These are phyloP conservation scores for Phialemonium atrogriseum DNA, from an alignment of 2,329 filamentous ascomycete genomes.

Conservation along the genomic window DNA sequence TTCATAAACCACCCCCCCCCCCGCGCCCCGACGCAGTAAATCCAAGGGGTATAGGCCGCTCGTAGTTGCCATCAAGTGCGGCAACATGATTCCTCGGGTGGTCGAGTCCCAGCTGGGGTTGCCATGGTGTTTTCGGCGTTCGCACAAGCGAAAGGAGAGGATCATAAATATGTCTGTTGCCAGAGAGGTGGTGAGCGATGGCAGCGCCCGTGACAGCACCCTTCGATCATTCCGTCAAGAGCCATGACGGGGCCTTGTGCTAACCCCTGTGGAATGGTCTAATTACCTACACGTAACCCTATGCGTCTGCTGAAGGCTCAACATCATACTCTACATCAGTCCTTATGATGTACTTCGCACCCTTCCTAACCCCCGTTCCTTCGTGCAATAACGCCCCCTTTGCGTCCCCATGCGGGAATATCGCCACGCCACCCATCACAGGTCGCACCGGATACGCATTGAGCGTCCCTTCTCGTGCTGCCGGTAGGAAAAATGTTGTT, in stretches of 20 bases:
- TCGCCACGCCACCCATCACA: conserved; percentile 58
- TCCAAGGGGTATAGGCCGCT: conserved; percentile 2
- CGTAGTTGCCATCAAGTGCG: conserved; percentile 1
- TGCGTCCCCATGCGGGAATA: conserved; percentile 64
- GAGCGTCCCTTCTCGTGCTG: conserved; percentile 52
- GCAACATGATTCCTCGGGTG: too few relatives aligned
- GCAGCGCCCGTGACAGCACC: too few relatives aligned
- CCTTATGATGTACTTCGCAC: conserved; percentile 60
- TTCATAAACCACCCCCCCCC: neutral
- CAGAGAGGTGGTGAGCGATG: too few relatives aligned
- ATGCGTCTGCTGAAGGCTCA: too few relatives aligned
- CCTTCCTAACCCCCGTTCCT: conserved; percentile 60
- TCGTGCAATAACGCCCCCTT: conserved; percentile 59
- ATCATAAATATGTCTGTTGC: too few relatives aligned
- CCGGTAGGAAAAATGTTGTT: conserved; percentile 63
- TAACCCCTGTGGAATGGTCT: too few relatives aligned
- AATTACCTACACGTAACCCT: too few relatives aligned
- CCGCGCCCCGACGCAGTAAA: neutral
- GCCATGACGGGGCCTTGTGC: too few relatives aligned
- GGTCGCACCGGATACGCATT: conserved; percentile 63
- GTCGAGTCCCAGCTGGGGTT: too few relatives aligned
- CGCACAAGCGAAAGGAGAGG: too few relatives aligned
- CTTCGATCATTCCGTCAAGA: too few relatives aligned
- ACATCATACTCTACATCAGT: conserved; percentile 67
- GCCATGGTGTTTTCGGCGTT: too few relatives aligned